Evolutionary conservation across 1,284 basidiomycete species (phyloP), one percentile per base, ranked within the genome.

Genomic region (Leccinum fuscescens): DNA sequence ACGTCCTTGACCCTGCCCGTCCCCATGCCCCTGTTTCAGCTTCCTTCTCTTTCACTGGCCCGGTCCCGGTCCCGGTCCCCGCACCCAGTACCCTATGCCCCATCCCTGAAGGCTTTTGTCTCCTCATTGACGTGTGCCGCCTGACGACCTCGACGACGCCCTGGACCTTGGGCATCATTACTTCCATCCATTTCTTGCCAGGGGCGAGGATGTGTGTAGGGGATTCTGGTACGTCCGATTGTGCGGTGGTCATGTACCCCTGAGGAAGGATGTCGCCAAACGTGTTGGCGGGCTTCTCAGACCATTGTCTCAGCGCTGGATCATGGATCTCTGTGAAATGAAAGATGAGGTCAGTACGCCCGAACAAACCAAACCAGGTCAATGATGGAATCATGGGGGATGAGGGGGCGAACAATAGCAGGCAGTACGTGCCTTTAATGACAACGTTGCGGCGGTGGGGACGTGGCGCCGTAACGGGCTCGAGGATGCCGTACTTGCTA

Each of bases 211-310:
- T 6, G 6, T 52, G 29, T 20, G 57, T 59, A 11, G 59, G 60
- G 15, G 68, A 59, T 12, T 35, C 6, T 31, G 9, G n/a, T 17
- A 14, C 14, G 20, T 29, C 51, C 8, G 63, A 58, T 22, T 59
- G 50, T 2, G 73, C 74, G 0, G 78, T 67, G 2, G 80, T 74
- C 56, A 83, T 82, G n/a, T 76, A 73, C 3, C 71, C 65, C 12
- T 77, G 59, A 11, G 82, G 79, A 4, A 84, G 71, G 29, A 84
- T 77, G 29, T 83, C 81, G 22, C 73, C 71, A 62, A 84, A 84
- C 12, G 80, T 79, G 50, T 68, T 68, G 29, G 66, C 62, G 0
- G 65, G 69, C 15, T 54, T 62, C 12, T 59, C 39, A 5, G 70
- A 65, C 64, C 66, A 66, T 6, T 62, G 62, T 58, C 64, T 58